These are phyloP conservation scores for Calonectria fujianensis DNA, from an alignment of 2,329 filamentous ascomycete genomes.

Conservation along the genomic window DNA sequence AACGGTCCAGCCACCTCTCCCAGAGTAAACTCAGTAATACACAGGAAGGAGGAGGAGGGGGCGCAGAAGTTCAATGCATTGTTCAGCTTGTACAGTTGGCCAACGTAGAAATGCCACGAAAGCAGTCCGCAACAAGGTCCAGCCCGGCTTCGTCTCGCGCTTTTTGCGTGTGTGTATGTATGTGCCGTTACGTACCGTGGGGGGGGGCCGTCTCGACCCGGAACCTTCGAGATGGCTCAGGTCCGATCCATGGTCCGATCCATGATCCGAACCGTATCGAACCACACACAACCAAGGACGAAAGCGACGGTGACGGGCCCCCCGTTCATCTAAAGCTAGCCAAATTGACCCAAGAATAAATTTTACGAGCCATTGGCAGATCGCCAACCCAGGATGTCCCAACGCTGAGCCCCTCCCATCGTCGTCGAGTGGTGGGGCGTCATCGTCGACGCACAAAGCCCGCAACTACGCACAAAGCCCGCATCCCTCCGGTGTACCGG, in stretches of 20 bases:
- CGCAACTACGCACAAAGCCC: slow-evolving; percentile 43
- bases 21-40: background rate
- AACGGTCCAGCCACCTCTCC: background rate
- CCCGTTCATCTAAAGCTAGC: slow-evolving; percentile 41
- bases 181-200: background rate
- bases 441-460: slow-evolving; percentile 43
- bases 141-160: slow-evolving; percentile 16
- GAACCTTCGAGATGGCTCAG: slow-evolving; percentile 35
- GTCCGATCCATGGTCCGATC: slow-evolving; percentile 38
- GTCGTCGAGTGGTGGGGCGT: slow-evolving; percentile 37
- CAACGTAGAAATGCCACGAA: slow-evolving; percentile 11
- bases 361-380: slow-evolving; percentile 32
- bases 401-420: slow-evolving; percentile 38
- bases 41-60: background rate
- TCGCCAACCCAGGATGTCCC: slow-evolving; percentile 44
- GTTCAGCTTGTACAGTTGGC: slow-evolving; percentile 26
- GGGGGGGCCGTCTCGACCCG: background rate
- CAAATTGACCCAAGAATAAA: slow-evolving; percentile 50
- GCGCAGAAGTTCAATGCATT: background rate
- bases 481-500: slow-evolving; percentile 34
- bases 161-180: background rate
- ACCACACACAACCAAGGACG: slow-evolving; percentile 38
- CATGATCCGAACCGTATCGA: slow-evolving; percentile 47
- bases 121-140: slow-evolving; percentile 12
- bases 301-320: background rate